Base-by-base conservation (phyloP, 2,329 filamentous ascomycete species). In the Cadophora sp. region DNA sequence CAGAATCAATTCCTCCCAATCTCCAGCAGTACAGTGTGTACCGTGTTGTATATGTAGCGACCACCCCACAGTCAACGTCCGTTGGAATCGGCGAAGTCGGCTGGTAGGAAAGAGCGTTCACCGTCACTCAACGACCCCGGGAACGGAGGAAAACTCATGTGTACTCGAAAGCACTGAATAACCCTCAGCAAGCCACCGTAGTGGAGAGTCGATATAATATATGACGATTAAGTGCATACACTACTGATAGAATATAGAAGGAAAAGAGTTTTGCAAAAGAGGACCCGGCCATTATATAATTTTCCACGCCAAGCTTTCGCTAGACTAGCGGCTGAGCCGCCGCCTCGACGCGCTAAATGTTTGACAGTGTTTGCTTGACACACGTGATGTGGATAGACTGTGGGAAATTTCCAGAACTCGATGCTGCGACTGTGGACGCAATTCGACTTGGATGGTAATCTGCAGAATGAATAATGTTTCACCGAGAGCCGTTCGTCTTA, bases 41-140 rank as follows among this genome's bases (percentile, higher is more conserved):
- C 29, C 16, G 37, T n/a, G 16, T 37, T 34, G 24, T 51, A 51
- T 68, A 64, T 80, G 78, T 81, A 80, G 79, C 75, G 77, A 79
- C 76, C 75, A 79, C 79, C 80, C 80, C 80, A 82, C 80, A 82
- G 79, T 80, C 77, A 76, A 80, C 76, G 68, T 77, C 79, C 79
- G 76, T 71, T 70, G 67, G 73, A 73, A 75, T 70, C 72, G 76
- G 72, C 76, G 75, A 75, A 71, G 76, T 74, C 76, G 74, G 77
- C 79, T 81, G 80, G 75, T 80, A 79, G 79, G 79, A 80, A 81
- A 81, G 79, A 80, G 77, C 75, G 76, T 76, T 79, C 74, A 74
- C 77, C 73, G 75, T 80, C 75, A 66, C 64, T 81, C 79, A 71
- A 79, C 74, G 76, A 75, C 74, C 77, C 79, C 80, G 80, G 80